Evolutionary conservation across 225 moss, liverwort and hornwort species (phyloP).

Genomic region (Neckera pumila): DNA sequence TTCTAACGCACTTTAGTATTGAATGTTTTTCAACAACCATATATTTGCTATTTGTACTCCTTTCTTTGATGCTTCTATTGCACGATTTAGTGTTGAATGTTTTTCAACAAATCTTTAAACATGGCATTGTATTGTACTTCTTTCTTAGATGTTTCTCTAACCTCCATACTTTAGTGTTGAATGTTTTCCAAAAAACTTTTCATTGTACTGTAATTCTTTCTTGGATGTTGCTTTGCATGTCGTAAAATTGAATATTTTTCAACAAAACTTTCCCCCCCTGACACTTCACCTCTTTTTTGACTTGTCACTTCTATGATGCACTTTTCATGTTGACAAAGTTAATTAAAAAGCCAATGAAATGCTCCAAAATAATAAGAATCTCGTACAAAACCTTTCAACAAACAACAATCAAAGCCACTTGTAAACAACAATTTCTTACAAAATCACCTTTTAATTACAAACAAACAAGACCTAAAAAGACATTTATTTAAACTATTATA

Average conservation of each 20-base stretch:
- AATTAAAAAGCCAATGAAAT: neutral
- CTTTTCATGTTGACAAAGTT: neutral
- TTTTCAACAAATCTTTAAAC: neutral
- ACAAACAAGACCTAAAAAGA: neutral
- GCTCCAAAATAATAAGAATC: fast-evolving
- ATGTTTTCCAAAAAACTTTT: neutral
- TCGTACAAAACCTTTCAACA: neutral
- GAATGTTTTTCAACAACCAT: neutral
- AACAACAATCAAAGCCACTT: neutral
- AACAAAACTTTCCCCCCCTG: neutral
- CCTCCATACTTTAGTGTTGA: neutral
- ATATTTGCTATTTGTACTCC: too few species aligned
- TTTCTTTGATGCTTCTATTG: neutral
- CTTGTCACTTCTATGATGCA: neutral
- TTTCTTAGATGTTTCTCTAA: neutral
- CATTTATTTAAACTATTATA: neutral
- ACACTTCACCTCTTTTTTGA: neutral
- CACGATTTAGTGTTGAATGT: fast-evolving
- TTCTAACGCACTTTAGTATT: neutral
- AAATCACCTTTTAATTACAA: too few species aligned
- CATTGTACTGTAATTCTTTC: neutral
- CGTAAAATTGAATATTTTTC: neutral
- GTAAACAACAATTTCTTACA: neutral
- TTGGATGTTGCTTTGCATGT: too few species aligned
- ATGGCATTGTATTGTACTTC: neutral